Base-by-base conservation (phyloP, 148 eudicot genomes). In the Pouteria glomerata region DNA sequence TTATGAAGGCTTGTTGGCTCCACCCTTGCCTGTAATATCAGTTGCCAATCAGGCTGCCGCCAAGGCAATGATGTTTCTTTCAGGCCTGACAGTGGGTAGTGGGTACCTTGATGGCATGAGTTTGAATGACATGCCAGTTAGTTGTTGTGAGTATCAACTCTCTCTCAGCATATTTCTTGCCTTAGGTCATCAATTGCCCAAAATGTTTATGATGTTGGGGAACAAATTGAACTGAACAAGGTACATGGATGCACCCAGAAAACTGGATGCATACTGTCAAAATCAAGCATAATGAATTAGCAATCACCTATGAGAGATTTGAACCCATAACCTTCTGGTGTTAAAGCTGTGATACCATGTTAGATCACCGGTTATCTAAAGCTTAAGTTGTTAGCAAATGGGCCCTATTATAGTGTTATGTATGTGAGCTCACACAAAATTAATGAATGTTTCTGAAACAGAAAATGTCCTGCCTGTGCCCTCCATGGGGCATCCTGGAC, bases 1-100 rank as follows among this genome's bases (percentile, higher is more conserved):
- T 82, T 91, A 75, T 82, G 93, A 86, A 81, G 85, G 86, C 78
- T 77, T 94, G 78, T 79, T 94, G 79, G 81, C 93, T 74, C 90
- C 97, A 55, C 98, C 98, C 48, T 62, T 78, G 13, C 58, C 83
- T 56, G 80, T 88, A 31, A 72, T 80, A 57, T 69, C 91, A 23
- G 69, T 82, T 67, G 98, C 93, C 64, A 94, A 94, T 80, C 93
- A 91, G 80, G 98, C 96, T 74, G 93, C 97, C 82, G 85, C 87
- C 39, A 94, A 85, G 81, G 98, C 98, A 66, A 86, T 88, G 78
- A 57, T 89, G 88, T 86, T 76, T 74, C 82, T 83, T 73, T 94
- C 98, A 29, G 97, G 98, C 69, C 59, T 86, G 76, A 78, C 81
- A 70, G 81, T 81, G 55, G 81, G 86, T 42, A 85, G 83, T 80